Percentiles rank a stretch among this genome's conserved stretches.
Conservation (phyloP, 1,284 basidiomycete species). For the Cutaneotrichosporon cavernicola region DNA sequence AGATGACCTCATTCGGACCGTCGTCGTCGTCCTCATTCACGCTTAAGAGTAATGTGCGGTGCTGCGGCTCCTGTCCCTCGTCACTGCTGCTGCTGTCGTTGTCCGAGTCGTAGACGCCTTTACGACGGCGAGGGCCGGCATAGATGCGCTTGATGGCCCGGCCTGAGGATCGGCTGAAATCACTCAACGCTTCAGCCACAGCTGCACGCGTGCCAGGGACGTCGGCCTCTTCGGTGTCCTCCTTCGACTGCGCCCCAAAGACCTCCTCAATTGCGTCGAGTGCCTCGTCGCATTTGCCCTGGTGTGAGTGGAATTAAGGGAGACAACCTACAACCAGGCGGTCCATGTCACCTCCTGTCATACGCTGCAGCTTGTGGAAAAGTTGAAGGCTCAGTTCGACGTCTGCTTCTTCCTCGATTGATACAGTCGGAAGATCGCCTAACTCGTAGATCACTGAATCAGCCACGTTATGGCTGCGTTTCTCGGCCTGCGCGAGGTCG, state of each 20-base stretch:
- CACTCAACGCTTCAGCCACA: conserved; percentile 66
- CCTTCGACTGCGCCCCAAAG: conserved; percentile 19
- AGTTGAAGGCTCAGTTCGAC: conserved; percentile 68
- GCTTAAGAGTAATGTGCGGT: neutral
- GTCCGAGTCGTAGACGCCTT: conserved; percentile 37
- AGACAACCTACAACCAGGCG: conserved; percentile 65
- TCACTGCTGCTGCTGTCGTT: conserved; percentile 29
- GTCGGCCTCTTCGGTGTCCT: conserved; percentile 47
- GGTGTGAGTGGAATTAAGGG: neutral
- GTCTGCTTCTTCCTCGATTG: conserved; percentile 51
- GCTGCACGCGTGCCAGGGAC: conserved; percentile 64
- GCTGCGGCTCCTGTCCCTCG: conserved; percentile 18
- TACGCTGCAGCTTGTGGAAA: conserved; percentile 78
- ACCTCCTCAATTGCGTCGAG: conserved; percentile 46
- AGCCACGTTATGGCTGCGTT: conserved; percentile 22
- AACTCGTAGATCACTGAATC: conserved; percentile 52
- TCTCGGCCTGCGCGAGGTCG: conserved; percentile 40
- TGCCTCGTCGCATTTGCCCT: conserved; percentile 45
- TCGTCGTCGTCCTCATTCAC: conserved; percentile 17
- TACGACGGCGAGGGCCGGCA: conserved; percentile 52
- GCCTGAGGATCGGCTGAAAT: conserved; percentile 66
- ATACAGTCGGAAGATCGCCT: conserved; percentile 46
- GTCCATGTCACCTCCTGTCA: conserved; percentile 74
- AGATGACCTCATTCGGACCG: conserved; percentile 60
- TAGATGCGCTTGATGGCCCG: conserved; percentile 76